A percentile compares a stretch with the other conserved stretches of the same genome.
Conservation (phyloP, 768 basidiomycete genomes). For the Kwoniella pini region DNA sequence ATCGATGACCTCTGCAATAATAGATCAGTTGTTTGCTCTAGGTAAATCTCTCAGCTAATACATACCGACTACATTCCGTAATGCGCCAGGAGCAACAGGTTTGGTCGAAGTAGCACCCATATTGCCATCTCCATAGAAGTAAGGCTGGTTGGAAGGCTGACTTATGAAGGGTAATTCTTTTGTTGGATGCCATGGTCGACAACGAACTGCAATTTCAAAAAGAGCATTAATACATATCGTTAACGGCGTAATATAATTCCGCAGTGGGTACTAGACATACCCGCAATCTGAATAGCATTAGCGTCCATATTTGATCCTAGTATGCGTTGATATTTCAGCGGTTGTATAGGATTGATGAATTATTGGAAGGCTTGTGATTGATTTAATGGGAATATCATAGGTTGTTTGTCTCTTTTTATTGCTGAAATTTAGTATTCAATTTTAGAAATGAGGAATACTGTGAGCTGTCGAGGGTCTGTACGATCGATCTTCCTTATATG, state of each 20-base stretch:
- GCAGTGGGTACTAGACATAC: constrained; percentile 16
- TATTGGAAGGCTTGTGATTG: constrained; percentile 4
- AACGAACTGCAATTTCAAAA: constrained; percentile 76
- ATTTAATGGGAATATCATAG: no score
- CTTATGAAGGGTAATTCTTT: constrained; percentile 84
- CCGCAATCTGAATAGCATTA: constrained; percentile 52
- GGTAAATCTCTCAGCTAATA: constrained; percentile 57
- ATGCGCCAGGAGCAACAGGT: constrained; percentile 30
- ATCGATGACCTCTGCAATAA: constrained; percentile 75
- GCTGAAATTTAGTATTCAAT: no score
- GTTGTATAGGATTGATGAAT: not conserved
- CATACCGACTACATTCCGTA: constrained; percentile 53
- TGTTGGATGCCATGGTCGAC: constrained; percentile 80
- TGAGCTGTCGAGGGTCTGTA: no score
- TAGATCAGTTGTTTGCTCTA: constrained; percentile 48
- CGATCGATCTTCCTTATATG: no score
- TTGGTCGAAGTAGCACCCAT: constrained; percentile 59
- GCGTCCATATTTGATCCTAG: no score
- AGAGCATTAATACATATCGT: not conserved
- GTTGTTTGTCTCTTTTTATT: no score
- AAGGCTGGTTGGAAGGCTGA: constrained; percentile 61
- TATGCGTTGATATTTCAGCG: no score
- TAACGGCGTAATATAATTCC: not conserved
- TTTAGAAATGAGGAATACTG: no score
- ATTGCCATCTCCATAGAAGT: constrained; percentile 78